These are phyloP conservation scores for Neurospora tetrasperma DNA, from an alignment of 495 filamentous ascomycete genomes.

Conservation along the genomic window DNA sequence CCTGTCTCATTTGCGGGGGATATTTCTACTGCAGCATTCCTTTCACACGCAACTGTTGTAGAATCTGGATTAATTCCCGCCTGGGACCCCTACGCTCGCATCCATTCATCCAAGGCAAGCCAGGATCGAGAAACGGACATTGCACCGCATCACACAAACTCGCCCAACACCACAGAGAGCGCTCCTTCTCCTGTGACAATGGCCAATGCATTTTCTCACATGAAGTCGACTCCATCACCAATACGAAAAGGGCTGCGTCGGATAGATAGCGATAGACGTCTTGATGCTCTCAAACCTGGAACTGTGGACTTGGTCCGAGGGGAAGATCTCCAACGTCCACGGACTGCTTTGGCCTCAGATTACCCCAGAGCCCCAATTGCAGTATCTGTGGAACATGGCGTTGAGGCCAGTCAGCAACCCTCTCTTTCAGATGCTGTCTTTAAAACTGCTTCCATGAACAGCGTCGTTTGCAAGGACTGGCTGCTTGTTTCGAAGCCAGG, in stretches of 20 bases:
- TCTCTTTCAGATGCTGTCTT: neutral
- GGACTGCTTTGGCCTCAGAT: neutral
- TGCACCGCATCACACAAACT: neutral
- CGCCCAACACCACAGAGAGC: neutral
- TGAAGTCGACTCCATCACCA: neutral
- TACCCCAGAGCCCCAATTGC: neutral
- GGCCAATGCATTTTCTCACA: neutral
- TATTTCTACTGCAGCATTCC: neutral
- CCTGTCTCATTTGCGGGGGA: neutral
- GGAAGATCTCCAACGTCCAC: neutral
- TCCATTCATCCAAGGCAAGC: neutral
- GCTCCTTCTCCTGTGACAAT: neutral
- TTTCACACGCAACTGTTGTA: neutral
- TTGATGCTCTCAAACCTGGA: neutral
- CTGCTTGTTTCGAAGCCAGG: neutral
- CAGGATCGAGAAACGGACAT: neutral
- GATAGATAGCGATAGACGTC: constrained; percentile 12
- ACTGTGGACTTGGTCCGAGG: neutral
- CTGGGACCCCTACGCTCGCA: neutral
- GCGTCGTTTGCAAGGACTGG: neutral
- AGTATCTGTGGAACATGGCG: neutral
- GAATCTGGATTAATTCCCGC: neutral
- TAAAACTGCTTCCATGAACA: neutral
- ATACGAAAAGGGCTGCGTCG: constrained; percentile 5
- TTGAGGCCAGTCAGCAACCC: neutral